Base-by-base conservation (phyloP, 768 basidiomycete species). In the Rhodotorula toruloides region DNA sequence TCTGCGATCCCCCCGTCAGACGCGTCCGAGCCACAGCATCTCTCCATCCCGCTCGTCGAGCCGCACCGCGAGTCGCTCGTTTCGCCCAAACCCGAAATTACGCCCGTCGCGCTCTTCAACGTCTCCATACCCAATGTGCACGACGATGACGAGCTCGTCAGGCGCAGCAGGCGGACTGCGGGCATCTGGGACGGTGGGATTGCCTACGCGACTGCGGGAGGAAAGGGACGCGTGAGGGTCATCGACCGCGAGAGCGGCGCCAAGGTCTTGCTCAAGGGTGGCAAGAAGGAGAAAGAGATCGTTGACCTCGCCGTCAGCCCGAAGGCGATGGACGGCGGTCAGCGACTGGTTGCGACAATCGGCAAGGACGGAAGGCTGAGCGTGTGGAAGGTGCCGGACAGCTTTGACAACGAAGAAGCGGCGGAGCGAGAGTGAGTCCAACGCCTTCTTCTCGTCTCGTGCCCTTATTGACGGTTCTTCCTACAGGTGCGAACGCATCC, bases 161-260 rank as follows among this genome's bases (percentile, higher is more conserved):
- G n/a, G n/a, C n/a, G n/a, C n/a, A n/a, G 48, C n/a, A 54, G 44
- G 32, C 29, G 55, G 5, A 25, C 25, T 2, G 50, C 55, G 2
- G 56, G 42, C 3, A n/a, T 36, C 2, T 64, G 56, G 56, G 42
- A 34, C 7, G 19, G 42, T 14, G 63, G 63, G 19, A 50, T 64
- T 40, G 56, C 25, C 2, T 64, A 64, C 32, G 63, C 29, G 10
- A 57, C 49, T 13, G 56, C 37, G 40, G 34, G 43, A 5, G 46
- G n/a, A 14, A 29, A 36, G 42, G 34, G 29, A 31, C 48, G 53
- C n/a, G 54, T 68, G 13, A 43, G 67, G 32, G 54, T 68, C 34
- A 68, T 68, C 16, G 67, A 68, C 34, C 46, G 67, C 29, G 67
- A 63, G 47, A 55, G 32, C n/a, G 67, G 67, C 1, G 57, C 57